Base-by-base conservation (phyloP, 352 stramenopile genomes). In the Globisporangium viniferum region DNA sequence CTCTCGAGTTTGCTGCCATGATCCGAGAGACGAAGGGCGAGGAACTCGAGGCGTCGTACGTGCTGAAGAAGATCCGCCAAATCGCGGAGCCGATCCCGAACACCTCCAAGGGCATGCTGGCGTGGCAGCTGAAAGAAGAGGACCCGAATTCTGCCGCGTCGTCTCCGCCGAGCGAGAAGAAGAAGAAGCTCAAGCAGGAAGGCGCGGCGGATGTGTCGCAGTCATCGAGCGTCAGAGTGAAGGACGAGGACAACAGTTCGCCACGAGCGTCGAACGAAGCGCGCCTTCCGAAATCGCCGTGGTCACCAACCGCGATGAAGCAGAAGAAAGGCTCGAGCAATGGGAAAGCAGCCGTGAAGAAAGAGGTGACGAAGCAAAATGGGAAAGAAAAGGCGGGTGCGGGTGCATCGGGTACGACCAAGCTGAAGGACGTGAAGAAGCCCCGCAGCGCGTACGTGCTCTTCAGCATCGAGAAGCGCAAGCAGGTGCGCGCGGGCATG, bases 301-400 rank as follows among this genome's bases (percentile, higher is more conserved):
- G 82, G 82, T 91, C 82, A 3, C 82, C 82, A 9, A 88, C 78
- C 0, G 82, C 81, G 0, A 90, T 92, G 84, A 92, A 92, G 62
- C 81, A 87, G 48, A 70, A 80, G 27, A 64, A 72, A 22, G 41
- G 22, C 2, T 24, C 39, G 59, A 57, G 69, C 70, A 49, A 84
- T 84, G 39, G 36, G 55, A 89, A 86, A 66, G 75, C 84, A 54
- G 20, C 20, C 7, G 60, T 55, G 72, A 81, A 57, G 72, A 64
- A 35, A 54, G 39, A 48, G 59, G 29, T 0, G 55, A 66, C 41
- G 33, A 49, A 49, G 15, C 41, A 22, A 15, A 49, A 49, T 49
- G 41, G 41, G 41, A 49, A 49, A 49, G 41, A 49, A 5, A 49
- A 49, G 22, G 41, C 41, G 41, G 41, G 41, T 7, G 3, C 24